Evolutionary conservation across 306 rosid species (phyloP).

Genomic region (Quercus agrifolia): DNA sequence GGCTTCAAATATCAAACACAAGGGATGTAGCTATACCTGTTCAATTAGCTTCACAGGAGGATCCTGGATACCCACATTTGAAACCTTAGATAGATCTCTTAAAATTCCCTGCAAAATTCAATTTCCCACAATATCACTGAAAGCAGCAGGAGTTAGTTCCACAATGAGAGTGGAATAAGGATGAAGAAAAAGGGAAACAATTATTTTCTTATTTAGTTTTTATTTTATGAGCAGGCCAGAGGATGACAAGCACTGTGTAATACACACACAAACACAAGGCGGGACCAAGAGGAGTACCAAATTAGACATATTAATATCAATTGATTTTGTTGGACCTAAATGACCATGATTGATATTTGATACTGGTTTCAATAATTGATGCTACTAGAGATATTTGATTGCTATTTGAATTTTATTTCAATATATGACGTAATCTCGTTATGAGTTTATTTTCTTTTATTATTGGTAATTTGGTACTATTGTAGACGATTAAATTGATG

Average conservation of each 20-base stretch:
- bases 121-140: conserved; percentile 1
- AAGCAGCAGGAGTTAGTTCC: background rate
- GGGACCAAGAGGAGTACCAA: no score
- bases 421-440: no score
- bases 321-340: no score
- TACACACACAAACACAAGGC: background rate
- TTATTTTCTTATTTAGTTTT: background rate
- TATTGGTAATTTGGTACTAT: no score
- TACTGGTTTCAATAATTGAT: no score
- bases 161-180: background rate
- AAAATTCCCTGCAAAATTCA: conserved; percentile 40
- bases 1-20: background rate
- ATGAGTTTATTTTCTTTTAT: no score
- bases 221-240: background rate
- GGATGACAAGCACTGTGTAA: background rate
- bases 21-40: conserved; percentile 27
- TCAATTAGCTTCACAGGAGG: conserved; percentile 34
- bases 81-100: conserved; percentile 40
- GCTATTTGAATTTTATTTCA: no score
- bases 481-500: no score
- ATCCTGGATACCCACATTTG: conserved; percentile 20
- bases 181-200: background rate
- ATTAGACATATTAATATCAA: no score
- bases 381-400: no score
- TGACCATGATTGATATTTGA: no score